Base-by-base conservation (phyloP, 345 rosid species). In the Mercurialis annua region DNA sequence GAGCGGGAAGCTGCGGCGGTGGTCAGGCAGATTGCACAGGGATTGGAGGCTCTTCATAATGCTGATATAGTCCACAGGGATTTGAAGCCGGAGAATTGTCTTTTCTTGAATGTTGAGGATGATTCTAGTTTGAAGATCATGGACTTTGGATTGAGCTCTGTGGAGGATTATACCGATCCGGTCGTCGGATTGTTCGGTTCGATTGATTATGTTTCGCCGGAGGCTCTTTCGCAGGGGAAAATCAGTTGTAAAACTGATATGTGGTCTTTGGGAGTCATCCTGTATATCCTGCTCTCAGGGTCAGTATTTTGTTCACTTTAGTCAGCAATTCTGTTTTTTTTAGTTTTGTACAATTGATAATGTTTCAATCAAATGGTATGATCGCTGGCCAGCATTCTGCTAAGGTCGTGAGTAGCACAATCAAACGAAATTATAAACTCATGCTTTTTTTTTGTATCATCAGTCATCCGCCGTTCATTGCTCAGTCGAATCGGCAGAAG, bases 111-210 rank as follows among this genome's bases (percentile, higher is more conserved):
- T 49, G 69, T 66, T 21, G 53, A 33, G 3, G 72, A 84, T 46
- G 86, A 87, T 52, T 87, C 89, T 4, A 81, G 89, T 0, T 62
- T 84, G 77, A 87, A 87, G 84, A 87, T 87, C 64, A 83, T 87
- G 92, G 89, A 87, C 30, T 87, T 84, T 40, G 92, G 92, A 51
- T 68, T 87, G 74, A 83, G 92, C 52, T 87, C 89, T 16, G 89
- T 80, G 21, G 92, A 84, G 53, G 87, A 83, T 8, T 84, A 76
- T 26, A 83, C 87, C 14, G 87, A 87, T 76, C 89, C 89, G 1
- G 86, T 83, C 17, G 85, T 87, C 20, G 92, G 92, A 23, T 73
- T 87, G 73, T 87, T 87, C 40, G 89, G 92, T 29, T 87, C 89
- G 0, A 81, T 87, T 26, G 89, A 84, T 73, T 83, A 87, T 65